Percentiles rank a stretch among this genome's conserved stretches.
Conservation (phyloP, 441 rosid genomes). For the Raphanus hybrid region DNA sequence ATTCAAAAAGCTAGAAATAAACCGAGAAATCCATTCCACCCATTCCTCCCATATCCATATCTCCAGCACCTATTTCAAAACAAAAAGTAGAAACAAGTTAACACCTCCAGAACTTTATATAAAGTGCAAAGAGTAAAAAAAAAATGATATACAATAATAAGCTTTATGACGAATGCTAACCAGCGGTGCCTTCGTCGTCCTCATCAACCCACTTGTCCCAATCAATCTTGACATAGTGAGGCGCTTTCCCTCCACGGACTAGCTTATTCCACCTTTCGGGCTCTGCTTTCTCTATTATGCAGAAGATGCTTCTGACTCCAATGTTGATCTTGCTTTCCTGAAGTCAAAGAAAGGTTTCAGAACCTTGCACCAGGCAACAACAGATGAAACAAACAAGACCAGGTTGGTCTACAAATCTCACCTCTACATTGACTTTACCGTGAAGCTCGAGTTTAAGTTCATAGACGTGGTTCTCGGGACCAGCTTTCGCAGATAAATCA, state of each 20-base stretch:
- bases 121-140: not conserved
- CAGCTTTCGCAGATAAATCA: constrained; percentile 70
- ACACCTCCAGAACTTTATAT: not conserved
- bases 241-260: constrained; percentile 62
- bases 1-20: constrained; percentile 25
- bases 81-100: not conserved
- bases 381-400: not conserved
- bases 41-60: constrained; percentile 46
- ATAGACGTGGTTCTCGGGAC: constrained; percentile 55
- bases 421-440: constrained; percentile 80
- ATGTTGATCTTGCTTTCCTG: constrained; percentile 77
- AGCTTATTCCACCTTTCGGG: constrained; percentile 76
- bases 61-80: constrained; percentile 34
- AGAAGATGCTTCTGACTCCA: constrained; percentile 72
- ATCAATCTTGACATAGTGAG: constrained; percentile 79
- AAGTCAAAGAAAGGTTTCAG: not conserved
- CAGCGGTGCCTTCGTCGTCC: constrained; percentile 62
- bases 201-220: constrained; percentile 97
- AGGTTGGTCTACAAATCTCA: constrained; percentile 8
- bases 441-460: constrained; percentile 73
- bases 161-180: constrained; percentile 10
- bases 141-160: constrained; percentile 4
- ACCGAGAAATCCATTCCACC: constrained; percentile 47
- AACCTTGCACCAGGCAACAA: not conserved
- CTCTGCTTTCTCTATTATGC: constrained; percentile 77